Conservation (phyloP, 768 basidiomycete genomes). For the Leccinum sublutescens region DNA sequence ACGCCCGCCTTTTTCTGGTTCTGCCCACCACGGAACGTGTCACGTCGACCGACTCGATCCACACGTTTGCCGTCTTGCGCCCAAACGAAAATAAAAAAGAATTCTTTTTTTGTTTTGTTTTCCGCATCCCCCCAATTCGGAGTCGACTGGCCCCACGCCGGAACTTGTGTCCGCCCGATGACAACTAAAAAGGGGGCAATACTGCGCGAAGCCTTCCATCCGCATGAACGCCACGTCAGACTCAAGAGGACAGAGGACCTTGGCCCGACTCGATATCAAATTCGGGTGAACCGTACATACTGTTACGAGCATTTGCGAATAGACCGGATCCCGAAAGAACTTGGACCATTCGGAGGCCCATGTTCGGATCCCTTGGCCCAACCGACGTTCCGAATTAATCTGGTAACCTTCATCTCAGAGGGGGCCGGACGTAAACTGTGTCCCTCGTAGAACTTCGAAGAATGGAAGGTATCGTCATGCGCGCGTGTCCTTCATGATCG, state of each 20-base stretch:
- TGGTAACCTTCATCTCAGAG: neutral
- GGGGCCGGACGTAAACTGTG: neutral
- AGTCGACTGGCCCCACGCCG: neutral
- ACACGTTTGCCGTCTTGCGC: neutral
- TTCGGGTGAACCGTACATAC: neutral
- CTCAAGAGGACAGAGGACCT: neutral
- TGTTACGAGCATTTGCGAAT: neutral
- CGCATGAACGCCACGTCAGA: neutral
- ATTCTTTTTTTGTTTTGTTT: neutral
- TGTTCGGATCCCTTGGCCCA: neutral
- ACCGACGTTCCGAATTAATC: neutral
- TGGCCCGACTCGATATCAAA: slow-evolving; percentile 3
- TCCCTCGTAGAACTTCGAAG: slow-evolving; percentile 1
- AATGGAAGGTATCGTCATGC: slow-evolving; percentile 20
- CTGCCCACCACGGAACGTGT: slow-evolving; percentile 18
- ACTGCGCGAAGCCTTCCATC: neutral
- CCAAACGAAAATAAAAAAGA: neutral
- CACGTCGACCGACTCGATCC: slow-evolving; percentile 19
- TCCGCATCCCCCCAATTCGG: neutral
- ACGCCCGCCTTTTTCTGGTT: neutral
- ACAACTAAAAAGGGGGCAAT: neutral
- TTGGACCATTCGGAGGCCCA: neutral
- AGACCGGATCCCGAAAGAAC: neutral
- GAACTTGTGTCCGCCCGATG: slow-evolving; percentile 12
- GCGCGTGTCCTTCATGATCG: slow-evolving; percentile 24